Evolutionary conservation across 306 rosid genomes (phyloP).

Genomic region (Lotus japonicus): DNA sequence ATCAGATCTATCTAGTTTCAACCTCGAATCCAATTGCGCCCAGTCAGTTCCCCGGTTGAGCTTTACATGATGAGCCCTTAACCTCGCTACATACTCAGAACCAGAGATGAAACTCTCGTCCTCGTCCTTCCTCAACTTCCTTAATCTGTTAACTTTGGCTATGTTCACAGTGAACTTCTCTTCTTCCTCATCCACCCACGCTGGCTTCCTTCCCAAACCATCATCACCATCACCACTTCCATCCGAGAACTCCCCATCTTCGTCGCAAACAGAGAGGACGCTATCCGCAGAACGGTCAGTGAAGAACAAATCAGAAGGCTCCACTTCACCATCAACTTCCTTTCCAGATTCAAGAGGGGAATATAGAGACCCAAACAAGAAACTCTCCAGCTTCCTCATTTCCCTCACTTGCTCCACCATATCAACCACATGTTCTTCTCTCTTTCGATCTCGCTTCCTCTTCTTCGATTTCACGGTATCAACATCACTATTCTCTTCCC

Average conservation of each 20-base stretch:
- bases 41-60: constrained; percentile 73
- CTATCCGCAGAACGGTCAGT: constrained; percentile 58
- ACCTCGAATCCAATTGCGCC: constrained; percentile 38
- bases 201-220: constrained; percentile 49
- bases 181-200: constrained; percentile 82
- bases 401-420: constrained; percentile 55
- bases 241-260: constrained; percentile 23
- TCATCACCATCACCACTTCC: neutral
- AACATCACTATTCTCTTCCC: neutral
- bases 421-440: constrained; percentile 21
- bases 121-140: constrained; percentile 79
- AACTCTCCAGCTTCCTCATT: constrained; percentile 59
- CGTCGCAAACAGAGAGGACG: constrained; percentile 29
- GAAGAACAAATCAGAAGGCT: constrained; percentile 40
- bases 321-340: constrained; percentile 26
- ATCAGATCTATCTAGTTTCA: too few species aligned
- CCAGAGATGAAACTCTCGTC: constrained; percentile 57
- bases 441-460: constrained; percentile 44
- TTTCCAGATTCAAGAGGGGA: constrained; percentile 60
- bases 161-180: constrained; percentile 46
- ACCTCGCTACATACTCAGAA: constrained; percentile 61
- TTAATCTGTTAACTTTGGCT: constrained; percentile 53
- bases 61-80: constrained; percentile 81
- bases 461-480: constrained; percentile 34
- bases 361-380: constrained; percentile 62